These are phyloP conservation scores for Phylloboletellus chloephorus DNA, from an alignment of 1,284 basidiomycete species.

Conservation along the genomic window DNA sequence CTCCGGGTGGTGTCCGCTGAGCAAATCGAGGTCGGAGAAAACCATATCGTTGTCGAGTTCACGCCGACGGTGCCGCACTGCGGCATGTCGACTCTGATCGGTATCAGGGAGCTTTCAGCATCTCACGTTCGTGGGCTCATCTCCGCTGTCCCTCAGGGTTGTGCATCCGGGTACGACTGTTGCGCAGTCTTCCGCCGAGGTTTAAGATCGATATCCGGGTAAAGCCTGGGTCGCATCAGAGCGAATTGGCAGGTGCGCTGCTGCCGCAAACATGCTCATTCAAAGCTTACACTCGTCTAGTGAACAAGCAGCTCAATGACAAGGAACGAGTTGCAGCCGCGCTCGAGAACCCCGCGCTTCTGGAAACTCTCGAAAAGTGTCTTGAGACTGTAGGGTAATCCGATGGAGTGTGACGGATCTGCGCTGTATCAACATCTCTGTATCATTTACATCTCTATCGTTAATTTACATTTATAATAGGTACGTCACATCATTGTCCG, in stretches of 20 bases:
- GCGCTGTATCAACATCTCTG: background rate
- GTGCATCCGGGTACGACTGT: slow-evolving; percentile 85
- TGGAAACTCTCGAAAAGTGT: slow-evolving; percentile 88
- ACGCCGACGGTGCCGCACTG: slow-evolving; percentile 99
- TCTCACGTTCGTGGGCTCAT: slow-evolving; percentile 3
- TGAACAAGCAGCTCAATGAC: slow-evolving; percentile 98
- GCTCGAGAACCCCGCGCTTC: slow-evolving; percentile 83
- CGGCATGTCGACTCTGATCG: slow-evolving; percentile 96
- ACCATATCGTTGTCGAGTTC: slow-evolving; percentile 81
- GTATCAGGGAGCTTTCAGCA: slow-evolving; percentile 35
- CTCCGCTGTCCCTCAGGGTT: slow-evolving; percentile 53
- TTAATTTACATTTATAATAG: background rate
- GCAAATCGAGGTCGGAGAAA: slow-evolving; percentile 74
- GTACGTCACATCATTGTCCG: background rate
- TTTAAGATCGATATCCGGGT: slow-evolving; percentile 96
- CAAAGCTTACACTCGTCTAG: slow-evolving; percentile 35
- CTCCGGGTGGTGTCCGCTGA: slow-evolving; percentile 90
- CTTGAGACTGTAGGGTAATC: slow-evolving; percentile 43
- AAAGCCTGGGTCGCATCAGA: slow-evolving; percentile 93
- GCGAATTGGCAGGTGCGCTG: slow-evolving; percentile 74
- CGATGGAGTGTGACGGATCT: slow-evolving; percentile 1
- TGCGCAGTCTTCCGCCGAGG: slow-evolving; percentile 85
- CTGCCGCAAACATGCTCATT: background rate
- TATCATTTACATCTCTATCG: background rate
- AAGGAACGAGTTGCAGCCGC: slow-evolving; percentile 98